Evolutionary conservation across 1,284 basidiomycete genomes (phyloP).

Genomic region (Irpex sp.): DNA sequence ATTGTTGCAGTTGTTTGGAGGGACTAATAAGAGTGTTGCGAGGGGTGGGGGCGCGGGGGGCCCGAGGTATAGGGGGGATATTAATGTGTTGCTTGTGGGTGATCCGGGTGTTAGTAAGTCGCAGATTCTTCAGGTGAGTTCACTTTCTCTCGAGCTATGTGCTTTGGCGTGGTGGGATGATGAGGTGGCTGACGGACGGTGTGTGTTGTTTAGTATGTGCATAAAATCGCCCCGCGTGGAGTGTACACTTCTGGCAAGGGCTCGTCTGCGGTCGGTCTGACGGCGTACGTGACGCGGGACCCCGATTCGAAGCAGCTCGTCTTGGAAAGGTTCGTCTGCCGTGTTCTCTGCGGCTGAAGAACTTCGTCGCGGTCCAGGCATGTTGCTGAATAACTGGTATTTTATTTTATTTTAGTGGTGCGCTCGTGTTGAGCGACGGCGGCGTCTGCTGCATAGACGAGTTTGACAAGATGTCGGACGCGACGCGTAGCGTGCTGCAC

Average conservation of each 20-base stretch:
- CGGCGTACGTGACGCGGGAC: slow-evolving; percentile 96
- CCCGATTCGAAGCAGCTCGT: slow-evolving; percentile 98
- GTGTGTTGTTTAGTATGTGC: slow-evolving; percentile 73
- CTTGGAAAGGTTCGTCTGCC: slow-evolving; percentile 94
- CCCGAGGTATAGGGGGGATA: slow-evolving; percentile 94
- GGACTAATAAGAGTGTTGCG: slow-evolving; percentile 94
- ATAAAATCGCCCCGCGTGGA: slow-evolving; percentile 97
- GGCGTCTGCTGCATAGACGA: slow-evolving; percentile 99
- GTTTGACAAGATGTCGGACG: slow-evolving; percentile 99
- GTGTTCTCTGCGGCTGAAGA: too few relatives aligned
- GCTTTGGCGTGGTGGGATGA: neutral
- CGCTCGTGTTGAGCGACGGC: slow-evolving; percentile 94
- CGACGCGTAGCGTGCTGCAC: slow-evolving; percentile 93
- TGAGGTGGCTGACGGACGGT: too few relatives aligned
- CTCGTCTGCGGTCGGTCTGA: slow-evolving; percentile 96
- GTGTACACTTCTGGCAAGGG: slow-evolving; percentile 98
- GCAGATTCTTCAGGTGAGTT: slow-evolving; percentile 83
- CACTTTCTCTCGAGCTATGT: neutral
- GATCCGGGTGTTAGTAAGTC: slow-evolving; percentile 98
- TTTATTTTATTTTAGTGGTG: slow-evolving; percentile 59
- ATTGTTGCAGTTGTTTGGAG: slow-evolving; percentile 92
- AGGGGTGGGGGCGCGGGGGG: slow-evolving; percentile 93
- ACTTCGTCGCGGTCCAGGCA: too few relatives aligned
- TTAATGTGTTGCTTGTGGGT: slow-evolving; percentile 95
- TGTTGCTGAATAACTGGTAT: neutral